Percentiles rank a stretch among this genome's conserved stretches.
phyloP scores from a whole-genome alignment of 208 protist species.

The Leptomonas pyrrhocoris region DNA sequence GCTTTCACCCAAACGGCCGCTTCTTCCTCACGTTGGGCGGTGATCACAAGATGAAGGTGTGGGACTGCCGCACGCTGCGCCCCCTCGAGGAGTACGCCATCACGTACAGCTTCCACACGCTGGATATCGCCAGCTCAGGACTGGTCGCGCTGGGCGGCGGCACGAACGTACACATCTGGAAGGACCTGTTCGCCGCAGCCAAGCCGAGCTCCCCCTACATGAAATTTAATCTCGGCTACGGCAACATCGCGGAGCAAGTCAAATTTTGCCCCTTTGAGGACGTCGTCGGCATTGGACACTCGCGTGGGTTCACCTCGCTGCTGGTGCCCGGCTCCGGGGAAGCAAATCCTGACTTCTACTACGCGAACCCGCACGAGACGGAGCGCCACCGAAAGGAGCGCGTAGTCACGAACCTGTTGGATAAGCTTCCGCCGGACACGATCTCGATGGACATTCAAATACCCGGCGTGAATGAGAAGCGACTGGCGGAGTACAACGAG shows the following conservation, averaged over 20 bases:
- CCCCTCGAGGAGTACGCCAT: constrained; percentile 89
- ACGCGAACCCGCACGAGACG: constrained; percentile 94
- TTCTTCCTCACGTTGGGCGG: constrained; percentile 96
- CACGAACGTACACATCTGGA: constrained; percentile 90
- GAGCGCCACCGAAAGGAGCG: constrained; percentile 89
- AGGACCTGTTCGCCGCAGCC: constrained; percentile 76
- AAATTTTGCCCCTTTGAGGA: constrained; percentile 93
- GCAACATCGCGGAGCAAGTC: constrained; percentile 76
- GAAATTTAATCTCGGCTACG: constrained; percentile 89
- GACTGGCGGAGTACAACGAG: constrained; percentile 84
- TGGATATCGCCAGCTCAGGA: constrained; percentile 88
- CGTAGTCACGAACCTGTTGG: constrained; percentile 83
- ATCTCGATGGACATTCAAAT: constrained; percentile 92
- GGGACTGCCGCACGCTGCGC: constrained; percentile 96
- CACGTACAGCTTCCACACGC: constrained; percentile 77
- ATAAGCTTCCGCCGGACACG: constrained; percentile 93
- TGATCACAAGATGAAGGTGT: constrained; percentile 97
- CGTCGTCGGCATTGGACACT: constrained; percentile 89
- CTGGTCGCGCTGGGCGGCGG: constrained; percentile 84
- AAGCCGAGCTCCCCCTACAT: constrained; percentile 83
- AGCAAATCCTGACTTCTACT: constrained; percentile 93
- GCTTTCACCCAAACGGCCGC: constrained; percentile 88
- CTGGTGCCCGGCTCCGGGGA: constrained; percentile 90
- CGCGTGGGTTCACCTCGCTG: constrained; percentile 85
- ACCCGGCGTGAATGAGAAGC: constrained; percentile 78